Evolutionary conservation across 2,329 filamentous ascomycete species (phyloP).

Genomic region (Mariannaea sp.): DNA sequence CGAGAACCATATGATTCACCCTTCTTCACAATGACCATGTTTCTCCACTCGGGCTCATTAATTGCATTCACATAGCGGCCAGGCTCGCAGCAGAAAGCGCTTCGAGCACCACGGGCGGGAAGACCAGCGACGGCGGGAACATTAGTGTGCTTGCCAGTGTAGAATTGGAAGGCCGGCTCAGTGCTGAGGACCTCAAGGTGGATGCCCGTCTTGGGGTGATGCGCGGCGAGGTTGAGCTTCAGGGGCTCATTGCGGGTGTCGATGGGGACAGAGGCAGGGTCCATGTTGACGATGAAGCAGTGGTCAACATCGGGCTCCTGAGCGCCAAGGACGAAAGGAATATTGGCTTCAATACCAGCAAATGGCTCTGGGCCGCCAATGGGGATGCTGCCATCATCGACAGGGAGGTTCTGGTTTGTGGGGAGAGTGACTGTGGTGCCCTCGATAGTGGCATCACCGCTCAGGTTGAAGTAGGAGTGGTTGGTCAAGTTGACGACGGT

Average conservation of each 20-base stretch:
- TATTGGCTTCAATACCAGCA: constrained; percentile 66
- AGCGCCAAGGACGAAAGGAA: constrained; percentile 73
- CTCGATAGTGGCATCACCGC: constrained; percentile 56
- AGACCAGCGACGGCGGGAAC: constrained; percentile 69
- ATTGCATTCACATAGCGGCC: constrained; percentile 87
- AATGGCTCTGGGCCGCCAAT: constrained; percentile 68
- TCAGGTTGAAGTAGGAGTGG: constrained; percentile 80
- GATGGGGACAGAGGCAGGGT: constrained; percentile 63
- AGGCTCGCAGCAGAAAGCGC: constrained; percentile 91
- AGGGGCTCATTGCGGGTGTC: constrained; percentile 70
- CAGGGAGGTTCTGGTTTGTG: constrained; percentile 69
- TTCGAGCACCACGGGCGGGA: constrained; percentile 68
- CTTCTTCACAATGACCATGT: constrained; percentile 80
- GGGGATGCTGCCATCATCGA: constrained; percentile 76
- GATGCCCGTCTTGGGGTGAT: constrained; percentile 74
- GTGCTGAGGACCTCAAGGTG: constrained; percentile 89
- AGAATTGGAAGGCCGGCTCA: constrained; percentile 96
- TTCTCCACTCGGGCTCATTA: constrained; percentile 80
- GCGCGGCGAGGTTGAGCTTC: constrained; percentile 69
- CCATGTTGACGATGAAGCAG: constrained; percentile 79
- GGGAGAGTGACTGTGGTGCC: constrained; percentile 70
- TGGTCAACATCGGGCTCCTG: constrained; percentile 81
- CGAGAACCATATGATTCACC: constrained; percentile 81
- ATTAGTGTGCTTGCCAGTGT: constrained; percentile 85
- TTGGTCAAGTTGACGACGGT: constrained; percentile 94